These are phyloP conservation scores for Zymoseptoria passerinii DNA, from an alignment of 2,329 filamentous ascomycete genomes.

Conservation along the genomic window DNA sequence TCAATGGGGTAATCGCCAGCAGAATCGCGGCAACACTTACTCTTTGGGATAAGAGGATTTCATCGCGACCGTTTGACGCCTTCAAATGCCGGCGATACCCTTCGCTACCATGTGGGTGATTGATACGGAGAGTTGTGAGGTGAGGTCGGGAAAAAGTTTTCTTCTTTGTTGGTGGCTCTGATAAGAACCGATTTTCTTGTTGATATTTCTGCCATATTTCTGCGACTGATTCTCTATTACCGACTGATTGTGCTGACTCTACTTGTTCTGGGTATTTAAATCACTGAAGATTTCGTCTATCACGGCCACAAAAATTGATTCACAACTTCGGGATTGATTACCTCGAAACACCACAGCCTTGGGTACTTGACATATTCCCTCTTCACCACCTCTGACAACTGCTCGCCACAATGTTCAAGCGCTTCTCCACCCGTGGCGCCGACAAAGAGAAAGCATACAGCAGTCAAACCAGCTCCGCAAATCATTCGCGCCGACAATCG, in stretches of 20 bases:
- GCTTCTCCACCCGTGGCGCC: not conserved
- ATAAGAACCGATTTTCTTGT: constrained; percentile 5
- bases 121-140: constrained; percentile 6
- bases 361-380: not conserved
- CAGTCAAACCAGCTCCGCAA: not conserved
- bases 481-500: not conserved
- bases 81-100: constrained; percentile 2
- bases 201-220: not conserved
- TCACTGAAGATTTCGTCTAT: too few relatives aligned
- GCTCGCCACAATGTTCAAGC: not conserved
- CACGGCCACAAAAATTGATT: too few relatives aligned
- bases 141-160: constrained; percentile 11
- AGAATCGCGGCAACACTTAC: constrained; percentile 8
- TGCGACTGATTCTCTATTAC: not conserved
- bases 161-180: constrained; percentile 7
- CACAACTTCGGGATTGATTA: not conserved
- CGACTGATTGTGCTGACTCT: not conserved
- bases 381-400: not conserved
- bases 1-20: not conserved
- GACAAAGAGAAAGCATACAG: not conserved
- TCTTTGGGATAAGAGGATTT: constrained; percentile 5
- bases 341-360: not conserved
- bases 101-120: not conserved
- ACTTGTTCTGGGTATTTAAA: not conserved
- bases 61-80: not conserved